Evolutionary conservation across 2,329 filamentous ascomycete species (phyloP).

Genomic region (Diaporthe eres): DNA sequence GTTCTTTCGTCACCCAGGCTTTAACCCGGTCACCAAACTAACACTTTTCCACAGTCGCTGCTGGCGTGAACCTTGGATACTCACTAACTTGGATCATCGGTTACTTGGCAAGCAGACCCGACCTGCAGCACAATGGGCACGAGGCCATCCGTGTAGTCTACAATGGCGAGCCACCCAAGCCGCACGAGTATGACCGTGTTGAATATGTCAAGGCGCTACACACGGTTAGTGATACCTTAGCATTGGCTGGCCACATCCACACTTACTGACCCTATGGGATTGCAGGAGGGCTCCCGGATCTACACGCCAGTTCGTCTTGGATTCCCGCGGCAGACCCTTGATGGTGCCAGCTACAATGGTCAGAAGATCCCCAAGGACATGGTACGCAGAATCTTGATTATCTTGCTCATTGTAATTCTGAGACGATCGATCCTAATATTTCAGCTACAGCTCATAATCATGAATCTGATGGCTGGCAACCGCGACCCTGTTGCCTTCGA

Average conservation of each 20-base stretch:
- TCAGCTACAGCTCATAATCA: neutral
- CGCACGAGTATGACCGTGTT: conserved; percentile 5
- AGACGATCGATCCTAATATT: neutral
- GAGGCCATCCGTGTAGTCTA: neutral
- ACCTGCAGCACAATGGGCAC: neutral
- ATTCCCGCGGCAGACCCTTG: conserved; percentile 10
- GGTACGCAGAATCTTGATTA: neutral
- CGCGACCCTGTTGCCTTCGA: neutral
- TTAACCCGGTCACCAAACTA: neutral
- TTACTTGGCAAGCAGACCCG: neutral
- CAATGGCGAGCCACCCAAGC: neutral
- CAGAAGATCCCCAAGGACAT: conserved; percentile 8
- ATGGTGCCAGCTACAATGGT: neutral
- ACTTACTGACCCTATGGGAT: neutral
- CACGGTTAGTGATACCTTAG: neutral
- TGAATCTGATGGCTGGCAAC: neutral
- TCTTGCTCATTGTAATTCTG: too few relatives aligned
- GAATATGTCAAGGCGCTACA: conserved; percentile 10
- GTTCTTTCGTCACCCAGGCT: neutral
- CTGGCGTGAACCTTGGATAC: neutral
- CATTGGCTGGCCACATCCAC: too few relatives aligned
- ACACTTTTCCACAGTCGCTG: neutral
- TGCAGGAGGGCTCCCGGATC: conserved; percentile 6
- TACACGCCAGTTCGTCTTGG: neutral
- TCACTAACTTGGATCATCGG: conserved; percentile 11